These are phyloP conservation scores for Cordyceps sp. DNA, from an alignment of 2,329 filamentous ascomycete genomes.

Conservation along the genomic window DNA sequence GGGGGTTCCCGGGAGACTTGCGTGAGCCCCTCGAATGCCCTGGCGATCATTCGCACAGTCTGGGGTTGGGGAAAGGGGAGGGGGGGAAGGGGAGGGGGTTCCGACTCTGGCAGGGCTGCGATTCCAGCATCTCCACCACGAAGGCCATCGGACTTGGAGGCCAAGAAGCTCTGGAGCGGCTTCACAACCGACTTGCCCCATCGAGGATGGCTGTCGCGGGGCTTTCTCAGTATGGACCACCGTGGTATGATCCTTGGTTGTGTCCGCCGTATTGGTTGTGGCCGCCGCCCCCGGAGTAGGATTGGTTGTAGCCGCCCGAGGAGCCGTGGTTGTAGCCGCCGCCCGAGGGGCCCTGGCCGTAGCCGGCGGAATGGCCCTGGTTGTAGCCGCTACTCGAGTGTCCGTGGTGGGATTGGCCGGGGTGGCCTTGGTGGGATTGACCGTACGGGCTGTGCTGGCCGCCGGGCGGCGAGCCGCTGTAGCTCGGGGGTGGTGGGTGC, in stretches of 20 bases:
- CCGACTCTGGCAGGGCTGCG: no score
- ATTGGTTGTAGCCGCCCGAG: slow-evolving; percentile 11
- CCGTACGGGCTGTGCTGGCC: slow-evolving; percentile 4
- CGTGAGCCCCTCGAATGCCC: no score
- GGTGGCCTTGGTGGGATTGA: slow-evolving; percentile 4
- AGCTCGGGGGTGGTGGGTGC: slow-evolving; percentile 7
- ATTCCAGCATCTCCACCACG: no score
- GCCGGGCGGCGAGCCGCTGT: slow-evolving; percentile 6
- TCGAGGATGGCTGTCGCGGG: no score
- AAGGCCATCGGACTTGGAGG: no score
- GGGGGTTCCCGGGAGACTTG: no score
- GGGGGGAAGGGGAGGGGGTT: no score
- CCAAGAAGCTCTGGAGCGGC: no score
- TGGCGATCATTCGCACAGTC: no score
- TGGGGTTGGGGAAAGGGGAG: no score
- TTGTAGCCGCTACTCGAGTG: slow-evolving; percentile 1
- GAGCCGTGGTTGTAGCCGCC: slow-evolving; percentile 4
- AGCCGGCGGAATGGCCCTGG: slow-evolving; percentile 3
- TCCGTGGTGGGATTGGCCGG: slow-evolving; percentile 1
- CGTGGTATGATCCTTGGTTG: slow-evolving; percentile 8
- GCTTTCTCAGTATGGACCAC: slow-evolving; percentile 4
- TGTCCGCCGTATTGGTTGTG: slow-evolving; percentile 12
- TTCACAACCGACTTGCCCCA: no score
- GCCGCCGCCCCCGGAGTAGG: slow-evolving; percentile 10
- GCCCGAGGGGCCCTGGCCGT: slow-evolving; percentile 3